phyloP scores from a whole-genome alignment of 225 moss, liverwort and hornwort genomes.

The Climacium dendroides region DNA sequence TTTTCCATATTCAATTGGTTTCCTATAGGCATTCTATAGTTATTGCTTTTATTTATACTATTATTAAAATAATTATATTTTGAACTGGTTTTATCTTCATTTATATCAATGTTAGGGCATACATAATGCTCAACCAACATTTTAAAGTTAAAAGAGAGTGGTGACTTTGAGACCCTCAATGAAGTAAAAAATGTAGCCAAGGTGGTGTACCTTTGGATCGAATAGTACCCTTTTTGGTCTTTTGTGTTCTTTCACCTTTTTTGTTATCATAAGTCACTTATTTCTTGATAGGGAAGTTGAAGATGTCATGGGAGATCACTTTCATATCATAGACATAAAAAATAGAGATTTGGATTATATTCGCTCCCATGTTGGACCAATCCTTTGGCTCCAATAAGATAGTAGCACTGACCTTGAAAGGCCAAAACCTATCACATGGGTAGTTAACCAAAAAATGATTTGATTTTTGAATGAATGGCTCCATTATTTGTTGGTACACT shows the following conservation, averaged over 20 bases:
- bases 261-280: not conserved
- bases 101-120: not conserved
- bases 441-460: not conserved
- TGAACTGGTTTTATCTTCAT: not conserved
- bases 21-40: not conserved
- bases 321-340: not conserved
- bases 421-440: not conserved
- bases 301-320: rapidly evolving
- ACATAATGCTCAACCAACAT: not conserved
- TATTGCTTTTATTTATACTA: not conserved
- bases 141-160: not conserved
- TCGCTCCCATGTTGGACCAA: rapidly evolving
- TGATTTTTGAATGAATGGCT: rapidly evolving
- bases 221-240: not conserved
- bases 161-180: not conserved
- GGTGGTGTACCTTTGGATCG: not conserved
- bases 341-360: not conserved
- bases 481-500: no score
- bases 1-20: not conserved
- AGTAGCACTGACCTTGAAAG: not conserved
- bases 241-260: not conserved
- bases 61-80: not conserved
- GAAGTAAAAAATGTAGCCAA: not conserved
- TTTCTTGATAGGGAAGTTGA: not conserved
- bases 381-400: not conserved